Base-by-base conservation (phyloP, 2,329 filamentous ascomycete genomes). In the Leptosphaerulina australis region DNA sequence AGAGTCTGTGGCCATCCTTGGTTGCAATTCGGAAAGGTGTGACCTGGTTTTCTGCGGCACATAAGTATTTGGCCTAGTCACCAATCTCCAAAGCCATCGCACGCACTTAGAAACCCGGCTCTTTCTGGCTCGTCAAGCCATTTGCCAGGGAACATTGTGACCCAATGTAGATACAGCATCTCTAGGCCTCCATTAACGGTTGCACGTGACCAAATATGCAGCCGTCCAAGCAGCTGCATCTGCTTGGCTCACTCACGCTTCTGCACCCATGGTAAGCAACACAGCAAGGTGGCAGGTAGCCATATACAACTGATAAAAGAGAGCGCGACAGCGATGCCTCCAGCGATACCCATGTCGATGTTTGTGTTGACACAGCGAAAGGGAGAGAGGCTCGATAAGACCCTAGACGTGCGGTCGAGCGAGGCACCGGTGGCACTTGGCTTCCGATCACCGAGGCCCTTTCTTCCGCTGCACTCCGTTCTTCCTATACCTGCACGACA, bases 21-120 rank as follows among this genome's bases (percentile, higher is more conserved):
- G 91, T 94, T 1, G 74, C 75, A 37, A 97, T 75, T 17, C 82
- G 84, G 71, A 97, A 96, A 0, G 93, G 88, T 2, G 89, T 90
- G 8, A 95, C 88, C 75, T 97, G 92, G 60, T 91, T 91, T 63
- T 85, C 88, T 92, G 60, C 24, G 22, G 25, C 22, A 18, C 6
- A 48, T 70, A 54, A 70, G 56, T 28, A 43, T 29, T n/a, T 12
- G 7, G 15, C 15, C n/a, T 14, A 10, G 17, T 15, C 0, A 29
- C 28, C 12, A n/a, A 18, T 12, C 3, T 6, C 35, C 3, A 8
- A 22, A 12, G 5, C 10, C 8, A 7, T 22, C n/a, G 24, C 21
- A 62, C 67, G 24, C 58, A 72, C 69, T 71, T 12, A 71, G 44
- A 41, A 64, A 72, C 1, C 70, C 70, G 28, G 67, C 64, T 67